Base-by-base conservation (phyloP, 148 eudicot species). In the Dysphania ambrosioides region DNA sequence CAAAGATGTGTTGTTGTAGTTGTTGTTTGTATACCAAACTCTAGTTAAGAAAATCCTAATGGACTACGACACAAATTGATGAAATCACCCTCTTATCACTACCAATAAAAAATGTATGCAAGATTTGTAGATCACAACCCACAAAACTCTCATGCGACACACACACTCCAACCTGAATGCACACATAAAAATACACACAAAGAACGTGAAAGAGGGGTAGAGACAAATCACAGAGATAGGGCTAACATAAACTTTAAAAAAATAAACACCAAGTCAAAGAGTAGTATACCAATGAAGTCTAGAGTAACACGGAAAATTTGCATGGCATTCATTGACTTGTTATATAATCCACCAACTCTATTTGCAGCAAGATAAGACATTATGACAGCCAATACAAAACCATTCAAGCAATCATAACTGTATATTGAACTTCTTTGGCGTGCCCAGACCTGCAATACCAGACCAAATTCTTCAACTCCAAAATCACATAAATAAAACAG, bases 291-390 rank as follows among this genome's bases (percentile, higher is more conserved):
- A 71, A 95, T 85, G 75, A 92, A 92, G 77, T 86, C 90, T 78
- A 95, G 70, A 32, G 92, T 88, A 58, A 88, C 81, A 58, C 97
- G 92, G 75, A 92, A 85, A 58, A 95, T 92, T 84, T 95, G 97
- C 87, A 90, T 85, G 24, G 83, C 84, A 72, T 81, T 90, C 98
- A 95, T 88, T 51, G 96, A 82, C 66, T 87, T 92, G 68, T 81
- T 88, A 35, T 90, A 73, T 32, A 81, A 83, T 69, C 80, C 81
- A 47, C 85, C 81, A 32, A 90, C 83, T 73, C 90, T 86, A 76
- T 83, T 84, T 18, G 89, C 77, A 61, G 93, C 88, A 71, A 95
- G 93, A 83, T 92, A 92, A 36, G 83, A 83, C 82, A 95, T 49
- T 66, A 95, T 80, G 59, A 88, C 79, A 67, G 98, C 77, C 26